Conservation (phyloP, 169 alveolate genomes). For the Theileria orientalis region DNA sequence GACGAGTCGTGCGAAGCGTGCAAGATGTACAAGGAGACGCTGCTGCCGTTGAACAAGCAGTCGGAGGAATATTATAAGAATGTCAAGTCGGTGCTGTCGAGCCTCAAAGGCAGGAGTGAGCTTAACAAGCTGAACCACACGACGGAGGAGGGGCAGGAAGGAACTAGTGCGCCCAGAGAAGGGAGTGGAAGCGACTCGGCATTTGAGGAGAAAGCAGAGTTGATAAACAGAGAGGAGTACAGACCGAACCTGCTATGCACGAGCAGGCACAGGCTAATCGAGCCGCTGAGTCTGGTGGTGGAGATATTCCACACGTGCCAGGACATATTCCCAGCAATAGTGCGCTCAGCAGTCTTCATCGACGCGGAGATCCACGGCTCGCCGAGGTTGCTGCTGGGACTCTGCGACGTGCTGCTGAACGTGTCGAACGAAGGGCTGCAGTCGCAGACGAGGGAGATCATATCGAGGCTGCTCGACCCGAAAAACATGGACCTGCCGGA, state of each 20-base stretch:
- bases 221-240: constrained; percentile 10
- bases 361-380: constrained; percentile 53
- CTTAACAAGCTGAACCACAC: background rate
- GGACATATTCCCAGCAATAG: constrained; percentile 66
- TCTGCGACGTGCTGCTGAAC: constrained; percentile 39
- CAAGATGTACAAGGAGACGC: constrained; percentile 14
- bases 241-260: constrained; percentile 57
- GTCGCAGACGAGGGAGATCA: constrained; percentile 53
- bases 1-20: constrained; percentile 57
- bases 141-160: background rate
- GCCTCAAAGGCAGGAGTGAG: background rate
- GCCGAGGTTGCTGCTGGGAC: constrained; percentile 37
- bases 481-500: constrained; percentile 78
- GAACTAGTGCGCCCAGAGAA: background rate
- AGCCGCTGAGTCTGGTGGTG: constrained; percentile 53
- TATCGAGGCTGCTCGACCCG: constrained; percentile 70
- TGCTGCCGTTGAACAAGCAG: constrained; percentile 30
- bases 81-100: constrained; percentile 21
- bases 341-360: constrained; percentile 56
- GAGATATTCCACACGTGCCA: constrained; percentile 60
- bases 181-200: background rate
- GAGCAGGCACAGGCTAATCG: constrained; percentile 42
- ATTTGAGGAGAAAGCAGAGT: background rate
- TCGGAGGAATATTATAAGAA: constrained; percentile 30
- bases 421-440: constrained; percentile 49